Conservation (phyloP, 108 stramenopile species). For the Cylindrotheca fusiformis region DNA sequence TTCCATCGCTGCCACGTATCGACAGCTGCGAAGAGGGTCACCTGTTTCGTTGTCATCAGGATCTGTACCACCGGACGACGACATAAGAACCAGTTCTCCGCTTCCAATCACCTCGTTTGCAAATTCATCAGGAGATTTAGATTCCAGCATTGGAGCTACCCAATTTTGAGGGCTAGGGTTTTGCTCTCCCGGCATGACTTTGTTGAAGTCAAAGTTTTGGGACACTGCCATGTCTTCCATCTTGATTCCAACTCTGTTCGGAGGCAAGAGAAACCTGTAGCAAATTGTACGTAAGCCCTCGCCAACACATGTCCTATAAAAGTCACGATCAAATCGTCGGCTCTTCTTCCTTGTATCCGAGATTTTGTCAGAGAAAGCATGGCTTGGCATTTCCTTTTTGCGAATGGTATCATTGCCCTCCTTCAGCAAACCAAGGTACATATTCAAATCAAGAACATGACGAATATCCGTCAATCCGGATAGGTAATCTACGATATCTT, state of each 20-base stretch:
- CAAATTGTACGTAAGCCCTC: slow-evolving; percentile 74
- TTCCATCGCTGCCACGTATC: slow-evolving; percentile 89
- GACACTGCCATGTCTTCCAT: slow-evolving; percentile 60
- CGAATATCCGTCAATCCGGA: slow-evolving; percentile 55
- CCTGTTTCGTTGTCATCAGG: slow-evolving; percentile 47
- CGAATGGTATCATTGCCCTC: slow-evolving; percentile 86
- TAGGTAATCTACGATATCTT: slow-evolving; percentile 60
- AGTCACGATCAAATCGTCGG: slow-evolving; percentile 80
- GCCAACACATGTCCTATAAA: slow-evolving; percentile 79
- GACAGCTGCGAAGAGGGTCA: slow-evolving; percentile 76
- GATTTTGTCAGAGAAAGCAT: slow-evolving; percentile 24
- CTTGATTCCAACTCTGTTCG: slow-evolving; percentile 78
- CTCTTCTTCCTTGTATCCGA: slow-evolving; percentile 58
- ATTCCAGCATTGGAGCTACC: slow-evolving; percentile 61
- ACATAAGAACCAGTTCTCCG: slow-evolving; percentile 76
- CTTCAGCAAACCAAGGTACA: slow-evolving; percentile 71
- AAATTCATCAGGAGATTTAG: slow-evolving; percentile 56
- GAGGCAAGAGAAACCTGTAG: slow-evolving; percentile 74
- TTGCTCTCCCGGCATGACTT: slow-evolving; percentile 68
- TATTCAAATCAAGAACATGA: slow-evolving; percentile 72
- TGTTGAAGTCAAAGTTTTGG: slow-evolving; percentile 63
- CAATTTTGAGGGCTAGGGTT: slow-evolving; percentile 61
- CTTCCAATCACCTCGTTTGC: slow-evolving; percentile 76
- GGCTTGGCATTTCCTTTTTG: slow-evolving; percentile 46
- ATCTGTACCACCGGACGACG: slow-evolving; percentile 44